Conservation (phyloP, 1,284 basidiomycete genomes). For the Fomitiporia mediterranea region DNA sequence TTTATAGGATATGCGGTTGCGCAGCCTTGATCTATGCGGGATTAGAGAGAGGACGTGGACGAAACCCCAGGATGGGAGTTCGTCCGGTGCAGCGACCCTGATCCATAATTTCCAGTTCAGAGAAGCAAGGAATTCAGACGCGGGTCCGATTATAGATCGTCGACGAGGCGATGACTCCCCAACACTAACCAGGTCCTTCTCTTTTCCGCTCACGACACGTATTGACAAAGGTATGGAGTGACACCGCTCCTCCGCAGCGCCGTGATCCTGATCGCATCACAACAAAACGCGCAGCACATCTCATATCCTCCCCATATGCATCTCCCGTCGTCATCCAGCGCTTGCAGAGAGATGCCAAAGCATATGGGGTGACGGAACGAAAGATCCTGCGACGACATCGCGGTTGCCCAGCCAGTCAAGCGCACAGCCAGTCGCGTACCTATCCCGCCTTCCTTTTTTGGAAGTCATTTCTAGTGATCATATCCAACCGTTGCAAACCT, state of each 20-base stretch:
- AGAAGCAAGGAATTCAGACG: no score
- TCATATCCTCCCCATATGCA: no score
- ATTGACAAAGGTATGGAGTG: background rate
- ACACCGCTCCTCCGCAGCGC: background rate
- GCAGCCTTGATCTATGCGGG: conserved; percentile 10
- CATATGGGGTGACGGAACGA: no score
- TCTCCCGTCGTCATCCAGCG: background rate
- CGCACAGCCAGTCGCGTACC: background rate
- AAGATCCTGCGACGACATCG: no score
- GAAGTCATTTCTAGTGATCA: background rate
- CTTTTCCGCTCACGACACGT: no score
- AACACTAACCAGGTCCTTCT: background rate
- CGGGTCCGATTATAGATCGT: conserved; percentile 1
- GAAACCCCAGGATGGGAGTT: conserved; percentile 4
- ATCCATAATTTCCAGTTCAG: no score
- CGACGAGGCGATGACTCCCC: conserved; percentile 2
- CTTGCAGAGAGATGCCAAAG: background rate
- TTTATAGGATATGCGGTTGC: conserved; percentile 16
- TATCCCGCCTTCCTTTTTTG: background rate
- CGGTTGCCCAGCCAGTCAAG: background rate
- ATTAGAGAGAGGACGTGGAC: background rate
- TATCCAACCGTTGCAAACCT: background rate
- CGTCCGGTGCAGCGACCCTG: background rate
- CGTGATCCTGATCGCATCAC: conserved; percentile 3
- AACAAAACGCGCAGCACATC: background rate